Evolutionary conservation across 106 monocot genomes (phyloP), one percentile per base, ranked within the genome.

Genomic region (Dendrobium huoshanense): DNA sequence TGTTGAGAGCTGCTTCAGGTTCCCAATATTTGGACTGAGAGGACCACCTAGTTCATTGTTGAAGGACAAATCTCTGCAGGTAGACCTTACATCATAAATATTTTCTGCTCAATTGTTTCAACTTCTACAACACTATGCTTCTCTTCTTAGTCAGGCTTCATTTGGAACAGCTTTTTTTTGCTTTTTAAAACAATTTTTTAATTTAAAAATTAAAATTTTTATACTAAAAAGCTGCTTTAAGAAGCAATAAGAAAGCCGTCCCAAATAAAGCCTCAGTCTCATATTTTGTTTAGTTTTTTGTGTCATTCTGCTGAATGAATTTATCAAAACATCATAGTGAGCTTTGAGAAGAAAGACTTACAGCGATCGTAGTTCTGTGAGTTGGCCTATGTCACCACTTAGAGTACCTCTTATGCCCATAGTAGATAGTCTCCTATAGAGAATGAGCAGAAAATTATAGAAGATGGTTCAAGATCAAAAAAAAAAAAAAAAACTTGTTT

Each of bases 371-470:
- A 97, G 77, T 80, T 86, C 87, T 13, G 88, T 72, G 5, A 97
- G 89, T 17, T 79, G 84, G 5, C 82, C 85, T 25, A 97, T 90
- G 43, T 97, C 89, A 20, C 86, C 82, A 29, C 83, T 86, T 16
- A 97, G 51, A 9, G 74, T 83, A 0, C 96, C 96, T 76, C 84
- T 49, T 37, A 97, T 15, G 22, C 79, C 77, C 92, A 94, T 89
- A 73, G 70, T 85, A 5, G 89, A 84, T 29, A 97, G 45, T 72
- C 78, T 89, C 89, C 96, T 97, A 85, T 43, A 75, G 74, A 13
- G 43, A 75, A 44, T 44, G 42, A 40, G 40, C 37, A 16, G 9
- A 72, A 16, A 29, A 40, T 72, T 37, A 65, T 25, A 7, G 64
- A 25, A 5, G 11, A 25, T 67, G 67, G 27, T 67, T 27, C 18